These are phyloP conservation scores for Diplocarpon mali DNA, from an alignment of 2,329 filamentous ascomycete genomes.

Conservation along the genomic window DNA sequence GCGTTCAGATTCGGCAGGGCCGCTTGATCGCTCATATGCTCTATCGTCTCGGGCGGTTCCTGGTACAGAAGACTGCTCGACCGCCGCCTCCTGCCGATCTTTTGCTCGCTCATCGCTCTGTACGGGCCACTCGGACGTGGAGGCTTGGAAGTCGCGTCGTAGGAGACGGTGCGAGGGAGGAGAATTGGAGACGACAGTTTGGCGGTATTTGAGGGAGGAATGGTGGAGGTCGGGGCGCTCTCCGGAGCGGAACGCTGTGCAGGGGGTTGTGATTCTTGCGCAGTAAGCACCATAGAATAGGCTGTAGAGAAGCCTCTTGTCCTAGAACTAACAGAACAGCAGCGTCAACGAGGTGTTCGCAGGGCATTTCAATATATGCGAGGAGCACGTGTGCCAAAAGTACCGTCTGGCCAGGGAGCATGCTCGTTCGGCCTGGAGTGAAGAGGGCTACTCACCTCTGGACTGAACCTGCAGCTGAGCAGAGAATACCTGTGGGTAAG, in stretches of 20 bases:
- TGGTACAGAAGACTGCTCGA: slow-evolving; percentile 98
- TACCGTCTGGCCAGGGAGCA: neutral
- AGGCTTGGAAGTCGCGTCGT: slow-evolving; percentile 69
- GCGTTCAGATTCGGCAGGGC: slow-evolving; percentile 92
- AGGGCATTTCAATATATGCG: neutral
- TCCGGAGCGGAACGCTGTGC: slow-evolving; percentile 17
- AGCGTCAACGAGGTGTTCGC: neutral
- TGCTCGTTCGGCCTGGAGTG: neutral
- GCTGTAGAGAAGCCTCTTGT: neutral
- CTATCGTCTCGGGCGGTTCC: slow-evolving; percentile 89
- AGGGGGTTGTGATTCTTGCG: neutral
- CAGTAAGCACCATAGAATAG: neutral
- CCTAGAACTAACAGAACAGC: neutral
- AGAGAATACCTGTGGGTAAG: too few species aligned
- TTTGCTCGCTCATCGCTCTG: slow-evolving; percentile 47
- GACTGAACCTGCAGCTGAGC: neutral
- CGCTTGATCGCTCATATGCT: slow-evolving; percentile 95
- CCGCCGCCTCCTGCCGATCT: slow-evolving; percentile 71
- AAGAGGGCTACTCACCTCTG: slow-evolving; percentile 1
- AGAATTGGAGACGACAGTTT: slow-evolving; percentile 89
- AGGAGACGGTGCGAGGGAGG: slow-evolving; percentile 81
- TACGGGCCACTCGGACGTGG: slow-evolving; percentile 44
- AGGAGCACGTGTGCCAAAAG: slow-evolving; percentile 1
- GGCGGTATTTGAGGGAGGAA: slow-evolving; percentile 57
- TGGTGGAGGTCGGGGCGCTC: slow-evolving; percentile 24